Evolutionary conservation across 2,329 filamentous ascomycete species (phyloP), one percentile per base, ranked within the genome.

Genomic region (Plenodomus biglobosus): DNA sequence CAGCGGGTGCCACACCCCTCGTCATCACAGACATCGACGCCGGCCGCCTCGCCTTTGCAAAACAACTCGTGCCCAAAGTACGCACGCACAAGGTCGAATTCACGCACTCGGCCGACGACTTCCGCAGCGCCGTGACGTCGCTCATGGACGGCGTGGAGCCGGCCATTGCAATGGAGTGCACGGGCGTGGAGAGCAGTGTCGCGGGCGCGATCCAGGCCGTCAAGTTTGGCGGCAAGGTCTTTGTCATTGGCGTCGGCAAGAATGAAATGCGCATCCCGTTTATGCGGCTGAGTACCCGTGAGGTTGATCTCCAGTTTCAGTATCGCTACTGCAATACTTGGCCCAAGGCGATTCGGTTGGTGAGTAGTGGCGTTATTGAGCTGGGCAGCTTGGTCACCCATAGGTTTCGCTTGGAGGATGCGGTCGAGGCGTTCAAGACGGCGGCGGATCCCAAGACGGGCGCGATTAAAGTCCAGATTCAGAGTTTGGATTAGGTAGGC

Each of bases 401-500:
- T 77, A 19, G 90, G 16, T 96, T 87, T 75, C 78, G 81, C 56
- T 76, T 97, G 32, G 92, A 96, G 75, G 87, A 97, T 69, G 91
- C 92, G 0, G 73, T 94, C 21, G 83, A 92, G 75, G 92, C 92
- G 7, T 97, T 97, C 73, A 85, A 91, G 76, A 94, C 89, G 35
- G 90, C 92, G 17, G 84, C 88, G 8, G 85, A 96, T 73, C 86
- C 90, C 34, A 91, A 87, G 79, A 95, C 88, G 42, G 92, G 92
- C 6, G 90, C 92, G n/a, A 96, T 97, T 75, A 97, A 97, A 80
- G 92, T 96, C 52, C 88, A 91, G 81, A 96, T 96, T 66, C 90
- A 92, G 78, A 90, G 83, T 64, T 69, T 76, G 47, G 64, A 68
- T 48, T 62, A 64, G 50, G 20, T 18, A n/a, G n/a, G n/a, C n/a